Conservation (phyloP, 2,329 filamentous ascomycete species). For the Hypoxylon sp. region DNA sequence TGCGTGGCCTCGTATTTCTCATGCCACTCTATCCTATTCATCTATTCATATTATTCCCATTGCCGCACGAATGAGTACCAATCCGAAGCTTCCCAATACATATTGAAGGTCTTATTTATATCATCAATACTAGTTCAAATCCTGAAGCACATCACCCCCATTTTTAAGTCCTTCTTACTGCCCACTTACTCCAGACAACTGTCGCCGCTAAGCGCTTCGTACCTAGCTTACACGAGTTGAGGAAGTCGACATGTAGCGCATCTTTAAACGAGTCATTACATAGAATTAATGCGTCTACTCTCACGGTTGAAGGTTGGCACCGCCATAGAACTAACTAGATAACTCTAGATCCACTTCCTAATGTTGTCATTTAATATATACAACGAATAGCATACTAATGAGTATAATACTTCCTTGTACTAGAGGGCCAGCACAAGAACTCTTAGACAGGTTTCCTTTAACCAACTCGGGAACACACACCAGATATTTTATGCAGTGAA, state of each 20-base stretch:
- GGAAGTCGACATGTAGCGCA: background rate
- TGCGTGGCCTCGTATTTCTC: background rate
- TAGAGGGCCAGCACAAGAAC: background rate
- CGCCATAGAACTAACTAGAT: background rate
- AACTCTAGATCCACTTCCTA: background rate
- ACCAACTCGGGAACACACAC: background rate
- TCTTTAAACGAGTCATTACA: background rate
- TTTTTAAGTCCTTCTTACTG: no score
- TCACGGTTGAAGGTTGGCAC: background rate
- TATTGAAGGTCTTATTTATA: background rate
- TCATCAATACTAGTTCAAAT: no score
- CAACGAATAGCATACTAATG: background rate
- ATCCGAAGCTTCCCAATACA: background rate
- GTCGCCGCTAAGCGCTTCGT: no score
- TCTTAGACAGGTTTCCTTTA: background rate
- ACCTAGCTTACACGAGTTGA: background rate
- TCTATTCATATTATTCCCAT: background rate
- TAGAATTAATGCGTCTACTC: background rate
- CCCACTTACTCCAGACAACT: no score
- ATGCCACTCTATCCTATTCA: background rate
- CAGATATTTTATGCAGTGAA: conserved; percentile 42
- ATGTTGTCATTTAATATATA: background rate
- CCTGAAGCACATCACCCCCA: no score
- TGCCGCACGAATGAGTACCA: no score
- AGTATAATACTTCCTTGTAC: background rate